phyloP scores from a whole-genome alignment of 2,329 filamentous ascomycete genomes.

The Cladosporium austrohemisphaericum region DNA sequence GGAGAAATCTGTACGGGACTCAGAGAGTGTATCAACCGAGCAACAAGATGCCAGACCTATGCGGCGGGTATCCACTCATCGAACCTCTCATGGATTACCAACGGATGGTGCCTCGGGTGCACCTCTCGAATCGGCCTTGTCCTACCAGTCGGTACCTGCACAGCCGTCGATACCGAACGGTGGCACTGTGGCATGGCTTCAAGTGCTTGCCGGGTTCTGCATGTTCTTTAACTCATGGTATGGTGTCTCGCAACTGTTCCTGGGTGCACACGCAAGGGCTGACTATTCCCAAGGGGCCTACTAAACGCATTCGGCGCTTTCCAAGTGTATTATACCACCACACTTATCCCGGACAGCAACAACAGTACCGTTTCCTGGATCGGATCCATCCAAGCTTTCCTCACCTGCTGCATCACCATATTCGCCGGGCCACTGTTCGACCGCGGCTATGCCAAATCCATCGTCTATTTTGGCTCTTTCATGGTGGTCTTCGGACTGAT shows the following conservation, averaged over 20 bases:
- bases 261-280: conserved; percentile 18
- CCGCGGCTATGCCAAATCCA: conserved; percentile 41
- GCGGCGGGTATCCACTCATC: background rate
- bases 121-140: conserved; percentile 22
- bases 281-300: conserved; percentile 35
- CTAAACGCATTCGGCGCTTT: conserved; percentile 18
- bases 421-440: conserved; percentile 52
- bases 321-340: conserved; percentile 19
- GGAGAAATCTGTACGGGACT: background rate
- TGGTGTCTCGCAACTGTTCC: no score
- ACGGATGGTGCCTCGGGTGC: conserved; percentile 20
- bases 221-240: conserved; percentile 46
- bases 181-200: conserved; percentile 43
- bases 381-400: conserved; percentile 47
- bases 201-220: conserved; percentile 43
- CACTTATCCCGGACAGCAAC: conserved; percentile 3
- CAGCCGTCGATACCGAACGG: conserved; percentile 36
- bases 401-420: conserved; percentile 47
- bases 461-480: conserved; percentile 41
- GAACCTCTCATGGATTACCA: background rate
- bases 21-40: conserved; percentile 3
- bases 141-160: conserved; percentile 22
- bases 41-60: background rate
- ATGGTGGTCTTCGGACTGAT: conserved; percentile 46
- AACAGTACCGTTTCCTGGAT: conserved; percentile 45